Base-by-base conservation (phyloP, 179 eudicot genomes). In the Drosera spatulata region DNA sequence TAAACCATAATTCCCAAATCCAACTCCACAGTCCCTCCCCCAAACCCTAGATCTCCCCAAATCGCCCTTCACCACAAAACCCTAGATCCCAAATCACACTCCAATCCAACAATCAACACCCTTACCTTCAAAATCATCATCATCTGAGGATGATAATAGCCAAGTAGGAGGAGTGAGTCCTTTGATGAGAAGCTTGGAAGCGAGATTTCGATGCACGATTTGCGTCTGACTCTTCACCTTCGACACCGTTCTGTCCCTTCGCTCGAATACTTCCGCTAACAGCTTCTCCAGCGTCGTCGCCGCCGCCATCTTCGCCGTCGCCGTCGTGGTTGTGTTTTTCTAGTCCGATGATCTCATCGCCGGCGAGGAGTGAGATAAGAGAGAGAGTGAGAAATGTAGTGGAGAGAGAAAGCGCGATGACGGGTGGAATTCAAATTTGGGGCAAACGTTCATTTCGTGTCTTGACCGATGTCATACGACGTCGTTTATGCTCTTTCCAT, bases 111-210 rank as follows among this genome's bases (percentile, higher is more conserved):
- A 10, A 4, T 10, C 48, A 54, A 40, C 7, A 39, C 5, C n/a
- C 7, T 11, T 78, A 84, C 91, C 89, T 66, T 72, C 55, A 51
- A 79, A 73, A 76, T 80, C 75, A 6, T 83, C 71, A 40, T 55
- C 61, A 38, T 67, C 61, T 39, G 50, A 69, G 65, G 81, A 66
- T 70, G 71, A 75, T 62, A 77, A 71, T 1, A 90, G 84, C 91
- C 97, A 94, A 1, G 81, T 45, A 48, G 96, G 97, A 50, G 95
- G 97, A 50, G 82, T 39, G 49, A 85, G 75, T 53, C 95, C 96
- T 12, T 87, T 75, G 56, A 87, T 75, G 22, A 87, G 65, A 64
- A 80, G 80, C 66, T 83, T 83, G 39, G 99, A 85, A 54, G 84
- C 87, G 72, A 90, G 97, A 39, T 79, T 77, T 61, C 82, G 88